phyloP scores from a whole-genome alignment of 2,329 filamentous ascomycete genomes.

The Pleurostoma richardsiae region DNA sequence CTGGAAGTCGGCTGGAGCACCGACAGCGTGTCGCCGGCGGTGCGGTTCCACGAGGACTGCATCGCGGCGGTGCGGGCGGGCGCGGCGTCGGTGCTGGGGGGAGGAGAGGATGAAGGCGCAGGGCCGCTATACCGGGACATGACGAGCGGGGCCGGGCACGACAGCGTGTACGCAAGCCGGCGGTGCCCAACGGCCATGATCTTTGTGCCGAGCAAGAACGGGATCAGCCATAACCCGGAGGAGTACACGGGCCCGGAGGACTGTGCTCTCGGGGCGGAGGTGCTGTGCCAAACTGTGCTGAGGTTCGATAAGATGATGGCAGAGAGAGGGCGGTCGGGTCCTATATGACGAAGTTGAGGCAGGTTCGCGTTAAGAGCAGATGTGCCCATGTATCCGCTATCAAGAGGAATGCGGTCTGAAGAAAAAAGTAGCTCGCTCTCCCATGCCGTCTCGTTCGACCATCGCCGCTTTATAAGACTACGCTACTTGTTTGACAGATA shows the following conservation, averaged over 20 bases:
- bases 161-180: slow-evolving; percentile 54
- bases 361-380: too few species aligned
- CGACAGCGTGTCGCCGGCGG: slow-evolving; percentile 57
- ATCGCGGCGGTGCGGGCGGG: slow-evolving; percentile 59
- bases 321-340: too few species aligned
- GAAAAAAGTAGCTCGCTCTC: too few species aligned
- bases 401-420: too few species aligned
- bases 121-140: slow-evolving; percentile 28
- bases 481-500: too few species aligned
- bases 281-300: slow-evolving; percentile 36
- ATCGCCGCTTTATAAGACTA: too few species aligned
- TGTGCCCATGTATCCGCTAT: too few species aligned
- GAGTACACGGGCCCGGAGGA: slow-evolving; percentile 58
- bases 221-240: slow-evolving; percentile 58
- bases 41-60: slow-evolving; percentile 63
- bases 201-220: slow-evolving; percentile 59
- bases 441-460: too few species aligned
- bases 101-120: too few species aligned
- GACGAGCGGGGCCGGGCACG: slow-evolving; percentile 37
- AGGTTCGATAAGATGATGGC: slow-evolving; percentile 24
- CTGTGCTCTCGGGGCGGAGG: slow-evolving; percentile 49
- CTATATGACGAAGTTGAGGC: too few species aligned
- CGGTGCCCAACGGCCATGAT: slow-evolving; percentile 61
- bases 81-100: slow-evolving; percentile 50
- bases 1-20: slow-evolving; percentile 48